Percentiles rank a stretch among this genome's conserved stretches.
phyloP scores from a whole-genome alignment of 768 basidiomycete genomes.

The Naematelia encephala region DNA sequence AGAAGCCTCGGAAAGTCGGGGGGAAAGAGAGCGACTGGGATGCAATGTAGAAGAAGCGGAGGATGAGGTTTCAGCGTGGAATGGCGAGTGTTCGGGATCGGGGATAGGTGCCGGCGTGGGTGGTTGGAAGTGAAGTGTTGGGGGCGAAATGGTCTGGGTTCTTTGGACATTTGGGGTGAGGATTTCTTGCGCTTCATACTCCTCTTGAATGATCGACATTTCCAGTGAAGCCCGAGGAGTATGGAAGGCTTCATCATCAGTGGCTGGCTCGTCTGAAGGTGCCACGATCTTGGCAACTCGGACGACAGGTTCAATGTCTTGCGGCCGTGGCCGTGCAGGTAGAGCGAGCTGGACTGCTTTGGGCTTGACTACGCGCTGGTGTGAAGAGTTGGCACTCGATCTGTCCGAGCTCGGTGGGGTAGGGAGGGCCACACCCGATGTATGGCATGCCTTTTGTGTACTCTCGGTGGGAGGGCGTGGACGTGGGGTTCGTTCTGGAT shows the following conservation, averaged over 20 bases:
- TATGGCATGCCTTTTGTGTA: conserved; percentile 3
- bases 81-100: conserved; percentile 30
- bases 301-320: not conserved
- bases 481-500: not conserved
- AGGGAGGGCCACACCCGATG: conserved; percentile 6
- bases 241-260: conserved; percentile 25
- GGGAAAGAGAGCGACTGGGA: conserved; percentile 14
- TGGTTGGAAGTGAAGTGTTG: conserved; percentile 32
- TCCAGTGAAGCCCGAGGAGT: conserved; percentile 27
- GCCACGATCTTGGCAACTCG: not conserved
- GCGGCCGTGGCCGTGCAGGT: not conserved
- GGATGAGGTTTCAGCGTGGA: conserved; percentile 25
- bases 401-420: conserved; percentile 29
- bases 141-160: conserved; percentile 8
- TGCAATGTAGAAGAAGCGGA: conserved; percentile 15
- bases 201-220: not conserved
- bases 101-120: conserved; percentile 37
- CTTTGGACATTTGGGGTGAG: not conserved
- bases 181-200: not conserved
- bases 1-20: conserved; percentile 1
- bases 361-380: not conserved
- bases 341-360: not conserved
- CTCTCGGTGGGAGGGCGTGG: conserved; percentile 7
- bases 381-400: conserved; percentile 12
- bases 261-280: not conserved